phyloP scores from a whole-genome alignment of 176 grass and related monocot species.

The Aegilops longissima region DNA sequence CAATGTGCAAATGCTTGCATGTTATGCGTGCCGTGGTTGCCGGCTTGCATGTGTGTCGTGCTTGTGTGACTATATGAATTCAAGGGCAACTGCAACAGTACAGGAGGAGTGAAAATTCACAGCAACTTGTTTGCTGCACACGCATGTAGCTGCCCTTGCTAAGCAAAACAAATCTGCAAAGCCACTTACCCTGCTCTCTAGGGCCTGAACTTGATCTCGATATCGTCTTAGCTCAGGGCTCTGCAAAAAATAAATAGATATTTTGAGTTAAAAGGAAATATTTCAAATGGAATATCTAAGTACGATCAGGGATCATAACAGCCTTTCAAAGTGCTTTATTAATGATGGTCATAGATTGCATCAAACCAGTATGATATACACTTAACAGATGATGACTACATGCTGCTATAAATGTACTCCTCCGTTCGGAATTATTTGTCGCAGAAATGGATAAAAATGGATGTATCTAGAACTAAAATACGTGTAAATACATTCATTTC shows the following conservation, averaged over 20 bases:
- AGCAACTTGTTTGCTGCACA: conserved; percentile 22
- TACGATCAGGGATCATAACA: conserved; percentile 3
- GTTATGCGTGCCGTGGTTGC: neutral
- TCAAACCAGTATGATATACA: neutral
- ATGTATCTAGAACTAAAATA: too few relatives aligned
- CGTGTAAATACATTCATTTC: too few relatives aligned
- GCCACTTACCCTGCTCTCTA: conserved; percentile 62
- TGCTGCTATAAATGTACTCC: neutral
- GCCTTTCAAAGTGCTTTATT: neutral
- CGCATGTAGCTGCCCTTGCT: neutral
- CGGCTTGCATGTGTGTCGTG: neutral
- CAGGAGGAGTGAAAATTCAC: conserved; percentile 17
- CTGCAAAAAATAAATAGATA: conserved; percentile 45
- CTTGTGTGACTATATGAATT: neutral
- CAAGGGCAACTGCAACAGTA: neutral
- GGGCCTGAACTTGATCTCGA: conserved; percentile 53
- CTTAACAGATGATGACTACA: conserved; percentile 7
- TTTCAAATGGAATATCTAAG: neutral
- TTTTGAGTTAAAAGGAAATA: conserved; percentile 14
- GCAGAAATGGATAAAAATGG: too few relatives aligned
- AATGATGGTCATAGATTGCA: conserved; percentile 11
- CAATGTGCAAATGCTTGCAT: neutral
- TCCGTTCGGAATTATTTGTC: too few relatives aligned
- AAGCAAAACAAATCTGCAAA: conserved; percentile 14
- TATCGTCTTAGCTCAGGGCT: conserved; percentile 57